Percentiles rank a stretch among this genome's conserved stretches.
phyloP scores from a whole-genome alignment of 2,329 filamentous ascomycete genomes.

The Fusarium mundagurra region DNA sequence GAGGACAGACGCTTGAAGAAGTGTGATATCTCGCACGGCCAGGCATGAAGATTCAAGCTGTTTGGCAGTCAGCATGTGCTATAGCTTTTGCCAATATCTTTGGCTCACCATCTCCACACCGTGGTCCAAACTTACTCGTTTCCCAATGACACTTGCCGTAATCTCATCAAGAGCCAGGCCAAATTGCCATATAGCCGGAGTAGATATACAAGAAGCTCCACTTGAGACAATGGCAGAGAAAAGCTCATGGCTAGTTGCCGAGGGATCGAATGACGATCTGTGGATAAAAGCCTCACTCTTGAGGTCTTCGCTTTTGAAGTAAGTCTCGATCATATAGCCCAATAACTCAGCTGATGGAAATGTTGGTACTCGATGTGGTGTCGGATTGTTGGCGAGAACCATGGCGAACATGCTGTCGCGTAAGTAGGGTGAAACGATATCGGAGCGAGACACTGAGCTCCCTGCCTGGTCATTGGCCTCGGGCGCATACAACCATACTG shows the following conservation, averaged over 20 bases:
- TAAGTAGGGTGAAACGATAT: slow-evolving; percentile 18
- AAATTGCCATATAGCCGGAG: slow-evolving; percentile 38
- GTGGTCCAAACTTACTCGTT: slow-evolving; percentile 24
- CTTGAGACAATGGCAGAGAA: slow-evolving; percentile 36
- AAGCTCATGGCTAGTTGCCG: slow-evolving; percentile 24
- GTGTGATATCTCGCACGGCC: slow-evolving; percentile 26
- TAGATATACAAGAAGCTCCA: slow-evolving; percentile 33
- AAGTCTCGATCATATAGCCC: slow-evolving; percentile 31
- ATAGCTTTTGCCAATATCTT: neutral
- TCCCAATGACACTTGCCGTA: slow-evolving; percentile 16
- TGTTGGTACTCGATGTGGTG: slow-evolving; percentile 30
- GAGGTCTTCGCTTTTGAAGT: slow-evolving; percentile 30
- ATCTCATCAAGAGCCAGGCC: slow-evolving; percentile 37
- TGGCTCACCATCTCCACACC: neutral
- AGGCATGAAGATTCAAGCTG: slow-evolving; percentile 26
- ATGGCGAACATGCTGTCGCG: slow-evolving; percentile 41
- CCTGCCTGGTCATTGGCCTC: slow-evolving; percentile 17
- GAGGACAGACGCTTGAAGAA: slow-evolving; percentile 38
- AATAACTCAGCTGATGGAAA: slow-evolving; percentile 40
- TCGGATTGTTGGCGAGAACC: slow-evolving; percentile 37
- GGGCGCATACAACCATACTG: slow-evolving; percentile 31
- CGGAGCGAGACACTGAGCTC: neutral
- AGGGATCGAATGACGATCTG: slow-evolving; percentile 31
- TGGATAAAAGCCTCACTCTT: slow-evolving; percentile 36
- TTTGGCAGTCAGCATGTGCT: neutral